Conservation (phyloP, 768 basidiomycete genomes). For the Pleurotus platypus region DNA sequence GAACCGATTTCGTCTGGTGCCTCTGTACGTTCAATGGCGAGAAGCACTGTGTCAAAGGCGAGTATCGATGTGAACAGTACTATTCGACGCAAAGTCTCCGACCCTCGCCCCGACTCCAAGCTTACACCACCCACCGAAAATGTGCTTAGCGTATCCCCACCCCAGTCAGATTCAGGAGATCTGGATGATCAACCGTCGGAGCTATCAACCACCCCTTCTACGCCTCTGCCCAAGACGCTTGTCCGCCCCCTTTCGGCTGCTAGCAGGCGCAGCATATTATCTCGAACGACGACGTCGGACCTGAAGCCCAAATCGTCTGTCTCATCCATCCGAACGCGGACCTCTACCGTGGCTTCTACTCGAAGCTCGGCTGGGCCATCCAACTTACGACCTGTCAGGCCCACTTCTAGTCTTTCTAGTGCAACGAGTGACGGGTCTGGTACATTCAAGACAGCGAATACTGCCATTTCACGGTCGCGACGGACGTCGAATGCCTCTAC, state of each 20-base stretch:
- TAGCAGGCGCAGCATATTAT: neutral
- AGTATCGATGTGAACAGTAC: neutral
- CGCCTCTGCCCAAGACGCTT: constrained; percentile 9
- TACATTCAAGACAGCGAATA: constrained; percentile 44
- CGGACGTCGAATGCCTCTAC: constrained; percentile 27
- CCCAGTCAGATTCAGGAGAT: constrained; percentile 16
- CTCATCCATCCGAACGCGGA: constrained; percentile 26
- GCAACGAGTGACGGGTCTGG: constrained; percentile 32
- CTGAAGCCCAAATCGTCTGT: constrained; percentile 27
- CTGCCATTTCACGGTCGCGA: constrained; percentile 25
- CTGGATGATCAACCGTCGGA: constrained; percentile 11
- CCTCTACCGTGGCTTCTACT: constrained; percentile 27
- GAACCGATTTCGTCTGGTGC: constrained; percentile 22
- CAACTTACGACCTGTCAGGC: constrained; percentile 12
- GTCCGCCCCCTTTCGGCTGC: neutral
- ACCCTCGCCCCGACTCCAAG: constrained; percentile 66
- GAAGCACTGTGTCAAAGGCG: constrained; percentile 31
- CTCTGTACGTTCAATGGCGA: constrained; percentile 45
- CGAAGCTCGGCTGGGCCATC: constrained; percentile 11
- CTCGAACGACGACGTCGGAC: constrained; percentile 6
- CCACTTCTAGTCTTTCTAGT: constrained; percentile 14
- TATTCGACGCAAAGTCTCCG: neutral
- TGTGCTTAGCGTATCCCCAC: constrained; percentile 13
- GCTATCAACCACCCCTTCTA: constrained; percentile 1
- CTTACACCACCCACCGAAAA: constrained; percentile 46